Evolutionary conservation across 306 rosid genomes (phyloP).

Genomic region (Vachellia pachyceras): DNA sequence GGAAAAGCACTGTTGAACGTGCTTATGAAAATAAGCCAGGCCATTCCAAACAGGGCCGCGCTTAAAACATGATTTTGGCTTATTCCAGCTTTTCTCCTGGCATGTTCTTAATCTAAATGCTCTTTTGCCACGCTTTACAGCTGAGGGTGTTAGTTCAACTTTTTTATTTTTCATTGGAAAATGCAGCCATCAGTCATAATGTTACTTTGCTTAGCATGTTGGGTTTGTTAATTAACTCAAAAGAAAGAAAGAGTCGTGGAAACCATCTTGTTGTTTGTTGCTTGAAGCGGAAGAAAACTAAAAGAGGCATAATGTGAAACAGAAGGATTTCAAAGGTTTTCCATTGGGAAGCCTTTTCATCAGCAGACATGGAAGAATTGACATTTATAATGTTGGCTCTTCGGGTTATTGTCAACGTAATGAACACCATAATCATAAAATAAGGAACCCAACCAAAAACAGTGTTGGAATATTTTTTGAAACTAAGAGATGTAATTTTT

Average conservation of each 20-base stretch:
- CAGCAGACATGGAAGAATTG: not conserved
- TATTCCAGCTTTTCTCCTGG: not conserved
- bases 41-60: no score
- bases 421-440: not conserved
- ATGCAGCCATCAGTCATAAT: not conserved
- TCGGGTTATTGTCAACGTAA: not conserved
- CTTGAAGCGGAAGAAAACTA: not conserved
- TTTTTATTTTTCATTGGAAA: not conserved
- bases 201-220: slow-evolving; percentile 1
- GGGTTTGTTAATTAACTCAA: not conserved
- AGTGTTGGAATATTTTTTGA: no score
- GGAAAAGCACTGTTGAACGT: no score
- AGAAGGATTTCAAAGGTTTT: not conserved
- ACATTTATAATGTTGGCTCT: not conserved
- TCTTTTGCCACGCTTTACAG: not conserved
- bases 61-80: not conserved
- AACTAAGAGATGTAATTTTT: no score
- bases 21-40: no score
- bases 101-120: not conserved
- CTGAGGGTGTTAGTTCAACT: not conserved
- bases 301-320: not conserved
- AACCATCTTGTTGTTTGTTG: not conserved
- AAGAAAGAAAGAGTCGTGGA: no score
- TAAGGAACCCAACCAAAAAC: not conserved
- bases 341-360: not conserved